Base-by-base conservation (phyloP, 2,329 filamentous ascomycete species). In the Pestalotiopsis sp. region DNA sequence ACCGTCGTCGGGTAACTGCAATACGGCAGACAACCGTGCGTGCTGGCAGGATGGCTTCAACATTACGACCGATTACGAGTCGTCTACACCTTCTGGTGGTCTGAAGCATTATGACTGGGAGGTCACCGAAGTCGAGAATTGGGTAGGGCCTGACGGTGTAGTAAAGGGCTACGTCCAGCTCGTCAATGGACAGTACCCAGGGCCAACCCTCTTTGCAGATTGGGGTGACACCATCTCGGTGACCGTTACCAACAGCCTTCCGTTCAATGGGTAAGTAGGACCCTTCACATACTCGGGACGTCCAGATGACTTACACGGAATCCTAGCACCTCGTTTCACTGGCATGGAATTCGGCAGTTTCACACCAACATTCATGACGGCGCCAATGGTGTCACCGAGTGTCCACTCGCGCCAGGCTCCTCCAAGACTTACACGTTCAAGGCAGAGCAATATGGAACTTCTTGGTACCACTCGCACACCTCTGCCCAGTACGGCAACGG, bases 241-340 rank as follows among this genome's bases (percentile, higher is more conserved):
- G 58, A 90, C 89, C 38, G 86, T 95, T 67, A 85, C 88, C 78
- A 96, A 96, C 79, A 87, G 90, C 64, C 87, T 94, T 13, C 87
- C 82, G 5, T 66, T 70, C 36, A 73, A 77, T 40, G 75, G 75
- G 80, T 72, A 62, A 68, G 88, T 90, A 75, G 87, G 86, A 0
- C 1, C 20, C 38, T 81, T 83, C 25, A 20, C 6, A 14, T 23
- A 45, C 4, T 23, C 4, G n/a, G 5, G 45, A 11, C 17, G 12
- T 38, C 13, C 13, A 20, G 38, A 13, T 17, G 1, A 31, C 40
- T 67, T 13, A 67, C 13, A 11, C 12, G 4, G 1, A 27, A 25
- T 6, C 20, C 1, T 23, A 58, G 68, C 69, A 83, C 82, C 2
- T 80, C 82, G 0, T 77, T 85, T 40, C 84, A 86, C 71, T 86